Conservation (phyloP, 2,329 filamentous ascomycete species). For the Epichloe uncinata region DNA sequence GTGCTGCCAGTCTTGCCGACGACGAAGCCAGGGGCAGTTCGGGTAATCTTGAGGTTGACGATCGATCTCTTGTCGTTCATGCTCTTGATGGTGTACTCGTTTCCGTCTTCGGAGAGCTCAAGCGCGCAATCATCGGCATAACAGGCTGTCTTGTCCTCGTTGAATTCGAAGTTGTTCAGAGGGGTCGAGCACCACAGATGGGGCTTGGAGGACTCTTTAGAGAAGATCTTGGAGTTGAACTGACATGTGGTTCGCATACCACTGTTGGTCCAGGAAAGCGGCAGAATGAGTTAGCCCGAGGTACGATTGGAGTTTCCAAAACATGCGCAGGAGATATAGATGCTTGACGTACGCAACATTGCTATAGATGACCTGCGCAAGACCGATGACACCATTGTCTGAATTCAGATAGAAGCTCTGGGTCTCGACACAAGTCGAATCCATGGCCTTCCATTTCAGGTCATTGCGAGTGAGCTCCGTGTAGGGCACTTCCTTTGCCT, state of each 20-base stretch:
- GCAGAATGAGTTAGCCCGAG: neutral
- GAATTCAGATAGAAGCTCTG: slow-evolving; percentile 85
- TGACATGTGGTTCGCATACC: slow-evolving; percentile 83
- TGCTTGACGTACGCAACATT: slow-evolving; percentile 65
- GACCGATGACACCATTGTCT: slow-evolving; percentile 61
- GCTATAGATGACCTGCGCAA: slow-evolving; percentile 93
- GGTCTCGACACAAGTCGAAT: slow-evolving; percentile 84
- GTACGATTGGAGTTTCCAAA: neutral
- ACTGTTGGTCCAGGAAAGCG: slow-evolving; percentile 31
- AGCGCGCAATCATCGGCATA: slow-evolving; percentile 76
- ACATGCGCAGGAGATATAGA: neutral
- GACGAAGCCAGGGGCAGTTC: slow-evolving; percentile 66
- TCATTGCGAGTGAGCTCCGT: slow-evolving; percentile 67
- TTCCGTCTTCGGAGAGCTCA: slow-evolving; percentile 75
- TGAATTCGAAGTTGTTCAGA: slow-evolving; percentile 69
- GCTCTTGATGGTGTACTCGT: slow-evolving; percentile 78
- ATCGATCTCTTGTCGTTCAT: slow-evolving; percentile 67
- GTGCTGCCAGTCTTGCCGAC: slow-evolving; percentile 74
- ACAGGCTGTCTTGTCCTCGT: slow-evolving; percentile 69
- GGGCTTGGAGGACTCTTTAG: slow-evolving; percentile 55
- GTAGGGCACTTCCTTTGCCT: slow-evolving; percentile 65
- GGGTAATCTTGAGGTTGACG: slow-evolving; percentile 75
- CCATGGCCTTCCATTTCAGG: slow-evolving; percentile 69
- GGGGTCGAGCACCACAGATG: slow-evolving; percentile 76
- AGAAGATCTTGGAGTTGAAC: slow-evolving; percentile 91